Evolutionary conservation across 345 rosid genomes (phyloP), one percentile per base, ranked within the genome.

Genomic region (Brassica incana): DNA sequence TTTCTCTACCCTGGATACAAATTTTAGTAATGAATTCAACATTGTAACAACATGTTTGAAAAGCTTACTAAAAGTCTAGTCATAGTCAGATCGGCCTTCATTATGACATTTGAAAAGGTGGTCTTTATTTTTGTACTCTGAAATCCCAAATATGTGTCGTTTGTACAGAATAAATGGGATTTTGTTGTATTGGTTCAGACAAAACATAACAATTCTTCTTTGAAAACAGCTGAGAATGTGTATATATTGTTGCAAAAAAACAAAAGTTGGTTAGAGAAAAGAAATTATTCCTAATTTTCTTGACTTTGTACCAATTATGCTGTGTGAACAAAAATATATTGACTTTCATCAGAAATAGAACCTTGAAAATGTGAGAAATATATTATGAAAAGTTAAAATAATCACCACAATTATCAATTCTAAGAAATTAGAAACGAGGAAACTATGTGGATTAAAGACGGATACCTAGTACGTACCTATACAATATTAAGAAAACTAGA

Each of bases 201-300:
- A 74, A 27, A 74, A 74, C 63, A 69, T 69, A 35, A 35, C 14
- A 32, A 68, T 23, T 59, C 5, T 74, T 74, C 65, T 68, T 48
- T n/a, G 27, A 73, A 61, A 20, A 72, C 68, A 73, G 20, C 38
- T n/a, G 40, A 61, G 33, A 65, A 64, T 2, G 62, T 63, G 20
- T 63, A 29, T 64, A 29, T 63, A 16, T 45, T 62, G 65, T 74
- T 74, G 71, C 70, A 48, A 74, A 8, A 10, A 33, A 79, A 20
- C 0, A 60, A 72, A 67, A 68, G 43, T 67, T 79, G 65, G 78
- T 79, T 54, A 27, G 59, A 79, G 74, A 79, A 60, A 73, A 61
- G 0, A 67, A 79, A 59, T 38, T 79, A 14, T 79, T 68, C 78
- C 74, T 79, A 79, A 79, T 0, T 1, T 6, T 27, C 11, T 61